These are phyloP conservation scores for Cucurbita moschata DNA, from an alignment of 306 rosid genomes.

Conservation along the genomic window DNA sequence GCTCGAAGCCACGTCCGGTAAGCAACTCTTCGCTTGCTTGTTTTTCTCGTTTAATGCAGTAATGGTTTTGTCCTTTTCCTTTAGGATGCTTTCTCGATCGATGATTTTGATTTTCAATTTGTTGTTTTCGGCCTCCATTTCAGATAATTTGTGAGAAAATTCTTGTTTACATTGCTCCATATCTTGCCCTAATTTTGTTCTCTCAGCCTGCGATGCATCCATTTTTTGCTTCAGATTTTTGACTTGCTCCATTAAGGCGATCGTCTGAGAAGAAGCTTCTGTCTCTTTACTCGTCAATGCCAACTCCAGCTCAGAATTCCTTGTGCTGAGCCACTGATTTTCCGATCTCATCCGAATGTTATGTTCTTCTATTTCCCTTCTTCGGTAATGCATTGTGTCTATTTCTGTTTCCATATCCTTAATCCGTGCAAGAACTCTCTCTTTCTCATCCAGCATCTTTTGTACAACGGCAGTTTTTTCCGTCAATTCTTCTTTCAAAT, in stretches of 20 bases:
- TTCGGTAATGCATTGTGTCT: constrained; percentile 16
- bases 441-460: constrained; percentile 21
- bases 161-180: constrained; percentile 22
- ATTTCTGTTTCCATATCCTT: constrained; percentile 29
- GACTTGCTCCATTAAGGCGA: constrained; percentile 16
- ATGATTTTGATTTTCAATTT: constrained; percentile 21
- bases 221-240: constrained; percentile 22
- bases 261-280: constrained; percentile 24
- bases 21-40: neutral
- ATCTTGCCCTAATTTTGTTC: constrained; percentile 29
- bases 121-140: constrained; percentile 15
- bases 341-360: constrained; percentile 16
- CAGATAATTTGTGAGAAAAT: constrained; percentile 9
- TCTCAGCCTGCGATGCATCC: constrained; percentile 27
- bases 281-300: constrained; percentile 2
- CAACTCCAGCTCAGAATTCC: constrained; percentile 24
- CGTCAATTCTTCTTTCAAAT: constrained; percentile 24
- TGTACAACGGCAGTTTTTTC: constrained; percentile 13
- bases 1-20: constrained; percentile 10
- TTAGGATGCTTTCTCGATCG: constrained; percentile 26
- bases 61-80: constrained; percentile 21
- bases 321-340: constrained; percentile 22
- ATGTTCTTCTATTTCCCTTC: constrained; percentile 24
- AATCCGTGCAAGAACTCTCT: constrained; percentile 12
- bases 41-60: neutral